phyloP scores from a whole-genome alignment of 2,329 filamentous ascomycete genomes.

The Botryotinia narcissicola region DNA sequence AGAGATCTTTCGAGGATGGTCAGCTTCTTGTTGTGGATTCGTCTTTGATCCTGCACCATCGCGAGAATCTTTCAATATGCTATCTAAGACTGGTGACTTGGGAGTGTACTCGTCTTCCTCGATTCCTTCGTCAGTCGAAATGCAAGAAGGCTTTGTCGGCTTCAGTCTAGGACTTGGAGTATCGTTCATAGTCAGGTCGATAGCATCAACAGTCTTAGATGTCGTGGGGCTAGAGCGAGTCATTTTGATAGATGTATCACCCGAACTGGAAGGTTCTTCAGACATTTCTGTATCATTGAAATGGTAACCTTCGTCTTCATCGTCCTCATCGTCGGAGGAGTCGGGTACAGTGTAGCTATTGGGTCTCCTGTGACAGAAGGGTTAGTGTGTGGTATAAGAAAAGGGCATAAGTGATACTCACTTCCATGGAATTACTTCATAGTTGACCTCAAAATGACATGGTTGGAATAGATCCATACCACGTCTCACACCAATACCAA shows the following conservation, averaged over 20 bases:
- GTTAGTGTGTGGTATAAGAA: not conserved
- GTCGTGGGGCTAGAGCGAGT: constrained; percentile 23
- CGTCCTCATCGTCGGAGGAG: constrained; percentile 35
- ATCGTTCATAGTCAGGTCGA: constrained; percentile 38
- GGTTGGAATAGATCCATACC: constrained; percentile 43
- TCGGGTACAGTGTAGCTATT: constrained; percentile 34
- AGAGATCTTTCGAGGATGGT: not conserved
- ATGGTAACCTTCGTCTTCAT: constrained; percentile 35
- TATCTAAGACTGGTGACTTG: not conserved
- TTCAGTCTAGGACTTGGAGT: constrained; percentile 21
- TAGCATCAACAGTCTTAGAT: constrained; percentile 28
- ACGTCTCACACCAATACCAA: constrained; percentile 51
- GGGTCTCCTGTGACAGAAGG: constrained; percentile 27
- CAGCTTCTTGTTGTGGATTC: not conserved
- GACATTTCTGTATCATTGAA: constrained; percentile 32
- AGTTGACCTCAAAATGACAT: constrained; percentile 34
- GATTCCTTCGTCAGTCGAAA: not conserved
- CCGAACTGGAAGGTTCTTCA: constrained; percentile 31
- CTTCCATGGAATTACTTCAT: constrained; percentile 32
- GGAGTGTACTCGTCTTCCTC: not conserved
- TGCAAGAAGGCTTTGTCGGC: not conserved
- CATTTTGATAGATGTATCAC: constrained; percentile 32
- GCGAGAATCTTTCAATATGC: not conserved
- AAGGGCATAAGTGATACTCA: constrained; percentile 24
- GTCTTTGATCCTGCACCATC: not conserved